These are phyloP conservation scores for Francoa sonchifolia DNA, from an alignment of 441 rosid genomes.

Conservation along the genomic window DNA sequence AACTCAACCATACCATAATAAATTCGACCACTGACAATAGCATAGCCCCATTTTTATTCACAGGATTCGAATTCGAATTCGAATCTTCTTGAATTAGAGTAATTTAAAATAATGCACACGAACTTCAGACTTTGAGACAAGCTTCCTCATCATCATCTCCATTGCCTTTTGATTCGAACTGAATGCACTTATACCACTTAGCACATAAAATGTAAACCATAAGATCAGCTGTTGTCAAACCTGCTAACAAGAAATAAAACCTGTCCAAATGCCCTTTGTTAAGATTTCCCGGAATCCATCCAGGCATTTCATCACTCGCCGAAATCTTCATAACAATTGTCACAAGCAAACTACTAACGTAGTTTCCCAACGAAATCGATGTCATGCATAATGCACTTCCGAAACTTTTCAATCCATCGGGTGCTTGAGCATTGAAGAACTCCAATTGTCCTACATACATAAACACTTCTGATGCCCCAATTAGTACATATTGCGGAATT, in stretches of 20 bases:
- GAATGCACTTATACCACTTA: slow-evolving; percentile 71
- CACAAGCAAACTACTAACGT: slow-evolving; percentile 82
- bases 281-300: slow-evolving; percentile 93
- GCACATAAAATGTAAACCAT: slow-evolving; percentile 61
- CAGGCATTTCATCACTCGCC: slow-evolving; percentile 66
- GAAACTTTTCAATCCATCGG: slow-evolving; percentile 89
- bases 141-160: slow-evolving; percentile 15
- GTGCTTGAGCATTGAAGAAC: slow-evolving; percentile 92
- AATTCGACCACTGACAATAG: no score
- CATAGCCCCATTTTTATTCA: no score
- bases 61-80: no score
- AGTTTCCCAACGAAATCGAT: slow-evolving; percentile 92
- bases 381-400: slow-evolving; percentile 98
- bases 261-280: slow-evolving; percentile 93
- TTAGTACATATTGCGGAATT: slow-evolving; percentile 77
- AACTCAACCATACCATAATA: no score
- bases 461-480: slow-evolving; percentile 97
- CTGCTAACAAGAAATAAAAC: slow-evolving; percentile 86
- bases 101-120: no score
- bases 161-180: slow-evolving; percentile 42
- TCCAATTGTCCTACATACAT: slow-evolving; percentile 97
- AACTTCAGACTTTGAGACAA: slow-evolving; percentile 22
- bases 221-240: slow-evolving; percentile 51
- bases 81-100: no score
- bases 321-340: slow-evolving; percentile 90